These are phyloP conservation scores for Canna indica DNA, from an alignment of 176 grass and related monocot genomes.

Conservation along the genomic window DNA sequence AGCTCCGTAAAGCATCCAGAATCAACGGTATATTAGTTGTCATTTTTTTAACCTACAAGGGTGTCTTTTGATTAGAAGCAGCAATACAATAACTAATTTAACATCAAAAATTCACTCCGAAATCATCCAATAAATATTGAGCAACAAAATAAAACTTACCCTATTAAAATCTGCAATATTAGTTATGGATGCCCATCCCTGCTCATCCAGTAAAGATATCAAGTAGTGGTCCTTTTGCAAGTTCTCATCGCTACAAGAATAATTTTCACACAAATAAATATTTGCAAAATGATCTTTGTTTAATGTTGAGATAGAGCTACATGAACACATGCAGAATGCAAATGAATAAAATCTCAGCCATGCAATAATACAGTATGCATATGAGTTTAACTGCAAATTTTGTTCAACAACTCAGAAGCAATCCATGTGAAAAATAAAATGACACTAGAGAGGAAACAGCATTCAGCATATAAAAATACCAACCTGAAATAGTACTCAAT, in stretches of 20 bases:
- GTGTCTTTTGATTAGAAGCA: neutral
- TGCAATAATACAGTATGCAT: neutral
- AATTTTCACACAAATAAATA: conserved; percentile 1
- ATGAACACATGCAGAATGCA: neutral
- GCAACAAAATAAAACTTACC: conserved; percentile 32
- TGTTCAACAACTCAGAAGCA: neutral
- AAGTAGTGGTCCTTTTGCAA: conserved; percentile 50
- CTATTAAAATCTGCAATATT: conserved; percentile 77
- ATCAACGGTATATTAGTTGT: conserved; percentile 47
- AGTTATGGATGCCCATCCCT: conserved; percentile 58
- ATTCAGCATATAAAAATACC: conserved; percentile 11
- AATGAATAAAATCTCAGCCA: neutral
- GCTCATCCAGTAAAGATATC: conserved; percentile 69
- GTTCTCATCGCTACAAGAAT: conserved; percentile 45
- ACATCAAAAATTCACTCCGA: neutral
- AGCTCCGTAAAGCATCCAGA: conserved; percentile 43
- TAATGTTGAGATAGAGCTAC: neutral
- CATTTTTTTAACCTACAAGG: conserved; percentile 62
- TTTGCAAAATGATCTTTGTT: neutral
- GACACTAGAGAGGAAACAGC: neutral
- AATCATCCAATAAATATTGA: neutral
- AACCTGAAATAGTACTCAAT: conserved; percentile 76
- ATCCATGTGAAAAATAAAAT: neutral
- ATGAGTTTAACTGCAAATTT: neutral
- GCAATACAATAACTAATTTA: neutral